Percentiles rank a stretch among this genome's conserved stretches.
These are phyloP conservation scores for Castanea crenata DNA, from an alignment of 306 rosid genomes.

Conservation along the genomic window DNA sequence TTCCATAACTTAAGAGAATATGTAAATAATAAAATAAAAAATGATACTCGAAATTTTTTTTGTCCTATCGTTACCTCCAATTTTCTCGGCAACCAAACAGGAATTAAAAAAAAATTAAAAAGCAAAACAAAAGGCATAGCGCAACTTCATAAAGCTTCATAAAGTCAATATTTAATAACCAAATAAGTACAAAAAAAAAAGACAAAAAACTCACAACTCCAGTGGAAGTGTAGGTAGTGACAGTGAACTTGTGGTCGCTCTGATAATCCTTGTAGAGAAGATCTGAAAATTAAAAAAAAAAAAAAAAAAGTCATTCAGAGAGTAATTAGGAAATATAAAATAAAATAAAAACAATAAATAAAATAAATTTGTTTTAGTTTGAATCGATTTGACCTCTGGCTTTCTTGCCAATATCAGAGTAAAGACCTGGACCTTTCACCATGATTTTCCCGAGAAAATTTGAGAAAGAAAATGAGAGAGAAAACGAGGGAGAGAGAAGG, in stretches of 20 bases:
- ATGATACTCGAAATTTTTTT: neutral
- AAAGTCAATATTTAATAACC: neutral
- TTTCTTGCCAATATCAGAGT: conserved; percentile 84
- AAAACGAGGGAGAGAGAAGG: conserved; percentile 21
- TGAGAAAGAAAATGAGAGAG: conserved; percentile 13
- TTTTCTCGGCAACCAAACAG: conserved; percentile 20
- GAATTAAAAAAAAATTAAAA: neutral
- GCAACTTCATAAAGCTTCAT: too few relatives aligned
- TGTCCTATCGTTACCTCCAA: neutral
- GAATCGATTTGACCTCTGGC: conserved; percentile 56
- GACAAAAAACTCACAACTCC: conserved; percentile 63
- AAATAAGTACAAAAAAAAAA: too few relatives aligned
- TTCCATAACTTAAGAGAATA: neutral
- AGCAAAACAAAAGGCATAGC: neutral
- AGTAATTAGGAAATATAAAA: neutral
- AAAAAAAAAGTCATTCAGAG: neutral
- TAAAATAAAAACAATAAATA: neutral
- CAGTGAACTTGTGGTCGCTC: conserved; percentile 86
- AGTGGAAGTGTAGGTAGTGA: conserved; percentile 64
- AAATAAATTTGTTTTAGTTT: neutral
- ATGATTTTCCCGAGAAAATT: conserved; percentile 44
- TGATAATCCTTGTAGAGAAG: conserved; percentile 92
- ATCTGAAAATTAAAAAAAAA: conserved; percentile 37
- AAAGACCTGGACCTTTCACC: conserved; percentile 98
- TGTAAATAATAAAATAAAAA: neutral